Evolutionary conservation across 2,329 filamentous ascomycete genomes (phyloP), one percentile per base, ranked within the genome.

Genomic region (Xylaria sp.): DNA sequence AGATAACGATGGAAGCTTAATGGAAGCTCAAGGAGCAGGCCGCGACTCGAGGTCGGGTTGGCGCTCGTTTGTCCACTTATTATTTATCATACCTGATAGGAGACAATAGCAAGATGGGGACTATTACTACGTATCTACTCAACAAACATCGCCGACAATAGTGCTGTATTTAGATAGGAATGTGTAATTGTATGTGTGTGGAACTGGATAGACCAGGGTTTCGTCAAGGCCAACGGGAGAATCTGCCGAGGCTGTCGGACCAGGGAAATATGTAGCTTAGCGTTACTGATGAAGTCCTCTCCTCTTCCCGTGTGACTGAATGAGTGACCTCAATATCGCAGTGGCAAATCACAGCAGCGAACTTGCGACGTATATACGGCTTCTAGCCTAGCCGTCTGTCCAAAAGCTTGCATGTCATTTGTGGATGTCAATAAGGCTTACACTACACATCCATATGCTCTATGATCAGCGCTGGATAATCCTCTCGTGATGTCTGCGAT

Each of bases 1-100:
- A 76, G 75, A 78, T 78, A 78, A 77, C 73, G 73, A 76, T 78
- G 70, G 77, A 78, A 78, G 75, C 72, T 74, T 64, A 63, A 73
- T 76, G 63, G 77, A 77, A 78, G 74, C 71, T 66, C 49, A 20
- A 67, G 63, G 59, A 36, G 44, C 33, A 40, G 57, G 59, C 38
- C 26, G 42, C 59, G 44, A 57, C 56, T 53, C 28, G 40, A 51
- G 28, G 57, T 17, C 15, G 26, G 44, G 38, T 33, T 40, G 49
- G 31, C 38, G 13, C 42, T 49, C 11, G 38, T 20, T 64, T 23
- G 17, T 51, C 49, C 49, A 48, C 54, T 63, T 48, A 44, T 59
- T 65, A 59, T 62, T 61, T 62, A 65, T 61, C 53, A 65, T 61
- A 31, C 57, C 17, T 36, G n/a, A 33, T 17, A 17, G 5, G 26